A percentile compares a stretch with the other conserved stretches of the same genome.
These are phyloP conservation scores for Kwoniella mangroviensis DNA, from an alignment of 768 basidiomycete genomes.

Conservation along the genomic window DNA sequence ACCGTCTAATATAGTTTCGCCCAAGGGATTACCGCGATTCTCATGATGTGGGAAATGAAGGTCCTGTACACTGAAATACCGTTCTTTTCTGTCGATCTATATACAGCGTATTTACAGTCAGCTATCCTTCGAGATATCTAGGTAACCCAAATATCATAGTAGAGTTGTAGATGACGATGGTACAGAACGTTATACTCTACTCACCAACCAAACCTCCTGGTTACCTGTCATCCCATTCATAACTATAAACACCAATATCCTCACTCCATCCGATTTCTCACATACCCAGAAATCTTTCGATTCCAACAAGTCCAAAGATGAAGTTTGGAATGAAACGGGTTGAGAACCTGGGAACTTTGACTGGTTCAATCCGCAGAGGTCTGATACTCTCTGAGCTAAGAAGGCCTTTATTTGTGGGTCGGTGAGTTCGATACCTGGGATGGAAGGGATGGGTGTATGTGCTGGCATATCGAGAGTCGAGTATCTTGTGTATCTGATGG, in stretches of 20 bases:
- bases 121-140: no score
- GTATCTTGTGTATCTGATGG: no score
- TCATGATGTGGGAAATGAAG: conserved; percentile 90
- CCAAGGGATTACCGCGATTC: conserved; percentile 68
- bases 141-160: no score
- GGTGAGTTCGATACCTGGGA: conserved; percentile 41
- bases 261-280: conserved; percentile 95
- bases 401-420: conserved; percentile 35
- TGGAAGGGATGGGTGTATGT: conserved; percentile 46
- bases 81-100: conserved; percentile 96
- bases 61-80: conserved; percentile 73
- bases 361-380: conserved; percentile 38
- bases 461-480: conserved; percentile 13
- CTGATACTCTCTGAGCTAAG: conserved; percentile 37
- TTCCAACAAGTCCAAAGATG: conserved; percentile 77
- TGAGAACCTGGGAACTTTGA: conserved; percentile 85
- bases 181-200: conserved; percentile 46
- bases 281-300: conserved; percentile 95
- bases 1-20: conserved; percentile 85
- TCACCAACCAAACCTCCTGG: conserved; percentile 74
- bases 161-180: no score
- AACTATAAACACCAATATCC: conserved; percentile 82
- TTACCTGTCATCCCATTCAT: conserved; percentile 63
- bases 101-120: neutral
- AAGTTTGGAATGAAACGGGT: conserved; percentile 81